These are phyloP conservation scores for Plantago lanceolata DNA, from an alignment of 305 asterid species.

Conservation along the genomic window DNA sequence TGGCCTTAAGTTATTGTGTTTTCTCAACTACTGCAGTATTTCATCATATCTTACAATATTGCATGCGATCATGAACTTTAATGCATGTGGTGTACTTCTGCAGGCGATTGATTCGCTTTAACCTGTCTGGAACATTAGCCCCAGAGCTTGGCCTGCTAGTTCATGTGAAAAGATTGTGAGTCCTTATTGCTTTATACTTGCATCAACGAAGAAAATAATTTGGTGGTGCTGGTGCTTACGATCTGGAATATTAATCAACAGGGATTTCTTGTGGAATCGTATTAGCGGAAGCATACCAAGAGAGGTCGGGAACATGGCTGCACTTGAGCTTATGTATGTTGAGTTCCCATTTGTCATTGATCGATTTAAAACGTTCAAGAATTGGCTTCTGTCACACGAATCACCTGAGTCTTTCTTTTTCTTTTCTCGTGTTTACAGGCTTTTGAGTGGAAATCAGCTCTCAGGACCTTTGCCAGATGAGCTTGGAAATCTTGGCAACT, in stretches of 20 bases:
- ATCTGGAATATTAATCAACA: slow-evolving; percentile 10
- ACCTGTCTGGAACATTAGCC: slow-evolving; percentile 52
- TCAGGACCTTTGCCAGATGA: slow-evolving; percentile 62
- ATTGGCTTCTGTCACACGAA: not conserved
- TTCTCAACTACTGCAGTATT: too few relatives aligned
- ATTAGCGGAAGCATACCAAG: slow-evolving; percentile 60
- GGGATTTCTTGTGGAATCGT: slow-evolving; percentile 68
- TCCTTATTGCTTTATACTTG: not conserved
- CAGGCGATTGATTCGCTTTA: slow-evolving; percentile 44
- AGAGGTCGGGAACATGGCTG: slow-evolving; percentile 56
- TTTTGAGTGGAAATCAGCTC: slow-evolving; percentile 58
- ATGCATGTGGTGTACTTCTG: slow-evolving; percentile 1
- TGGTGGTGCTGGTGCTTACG: not conserved
- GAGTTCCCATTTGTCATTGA: slow-evolving; percentile 1
- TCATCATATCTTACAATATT: not conserved
- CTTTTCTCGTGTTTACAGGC: slow-evolving; percentile 40
- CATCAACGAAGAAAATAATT: not conserved
- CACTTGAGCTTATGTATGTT: slow-evolving; percentile 45
- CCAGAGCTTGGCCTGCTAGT: slow-evolving; percentile 62
- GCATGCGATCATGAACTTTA: not conserved
- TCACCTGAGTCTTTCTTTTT: slow-evolving; percentile 1
- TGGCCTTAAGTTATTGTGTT: not conserved
- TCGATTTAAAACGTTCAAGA: not conserved
- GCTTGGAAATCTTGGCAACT: slow-evolving; percentile 55
- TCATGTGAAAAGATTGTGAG: slow-evolving; percentile 44